Evolutionary conservation across 176 grass and related monocot genomes (phyloP).

Genomic region (Dactylis glomerata): DNA sequence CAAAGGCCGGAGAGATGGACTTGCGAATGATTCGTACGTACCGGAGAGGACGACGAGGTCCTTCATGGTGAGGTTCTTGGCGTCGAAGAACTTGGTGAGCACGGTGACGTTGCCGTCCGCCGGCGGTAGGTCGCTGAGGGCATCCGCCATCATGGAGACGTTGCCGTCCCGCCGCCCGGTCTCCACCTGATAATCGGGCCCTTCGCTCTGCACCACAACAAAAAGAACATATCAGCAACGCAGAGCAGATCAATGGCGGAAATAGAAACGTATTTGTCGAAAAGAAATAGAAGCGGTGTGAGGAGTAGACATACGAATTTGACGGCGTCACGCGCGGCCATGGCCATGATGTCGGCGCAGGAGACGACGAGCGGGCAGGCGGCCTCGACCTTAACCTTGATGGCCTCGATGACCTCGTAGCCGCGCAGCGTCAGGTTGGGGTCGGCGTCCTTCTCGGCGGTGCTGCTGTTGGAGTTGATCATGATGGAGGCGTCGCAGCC

Average conservation of each 20-base stretch:
- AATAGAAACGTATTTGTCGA: no score
- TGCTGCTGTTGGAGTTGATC: slow-evolving; percentile 45
- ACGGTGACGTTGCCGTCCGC: slow-evolving; percentile 45
- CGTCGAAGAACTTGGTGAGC: slow-evolving; percentile 40
- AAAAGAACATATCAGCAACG: neutral
- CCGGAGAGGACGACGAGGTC: slow-evolving; percentile 72
- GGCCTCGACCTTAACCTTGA: slow-evolving; percentile 58
- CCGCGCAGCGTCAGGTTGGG: slow-evolving; percentile 58
- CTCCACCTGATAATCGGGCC: slow-evolving; percentile 42
- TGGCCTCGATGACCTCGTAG: slow-evolving; percentile 53
- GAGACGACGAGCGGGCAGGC: slow-evolving; percentile 51
- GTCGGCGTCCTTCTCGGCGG: slow-evolving; percentile 49
- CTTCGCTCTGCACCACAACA: slow-evolving; percentile 26
- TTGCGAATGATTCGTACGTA: neutral
- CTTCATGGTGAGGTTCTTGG: slow-evolving; percentile 57
- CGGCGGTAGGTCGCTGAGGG: slow-evolving; percentile 34
- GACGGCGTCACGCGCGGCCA: slow-evolving; percentile 62
- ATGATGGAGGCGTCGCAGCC: slow-evolving; percentile 55
- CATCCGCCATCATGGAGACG: slow-evolving; percentile 33
- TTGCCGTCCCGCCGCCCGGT: slow-evolving; percentile 59
- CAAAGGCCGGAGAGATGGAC: neutral
- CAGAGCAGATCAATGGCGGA: neutral
- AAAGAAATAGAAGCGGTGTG: neutral
- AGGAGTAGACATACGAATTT: slow-evolving; percentile 26
- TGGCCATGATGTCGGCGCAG: slow-evolving; percentile 72